phyloP scores from a whole-genome alignment of 1,284 basidiomycete genomes.

The Mycena sp. region DNA sequence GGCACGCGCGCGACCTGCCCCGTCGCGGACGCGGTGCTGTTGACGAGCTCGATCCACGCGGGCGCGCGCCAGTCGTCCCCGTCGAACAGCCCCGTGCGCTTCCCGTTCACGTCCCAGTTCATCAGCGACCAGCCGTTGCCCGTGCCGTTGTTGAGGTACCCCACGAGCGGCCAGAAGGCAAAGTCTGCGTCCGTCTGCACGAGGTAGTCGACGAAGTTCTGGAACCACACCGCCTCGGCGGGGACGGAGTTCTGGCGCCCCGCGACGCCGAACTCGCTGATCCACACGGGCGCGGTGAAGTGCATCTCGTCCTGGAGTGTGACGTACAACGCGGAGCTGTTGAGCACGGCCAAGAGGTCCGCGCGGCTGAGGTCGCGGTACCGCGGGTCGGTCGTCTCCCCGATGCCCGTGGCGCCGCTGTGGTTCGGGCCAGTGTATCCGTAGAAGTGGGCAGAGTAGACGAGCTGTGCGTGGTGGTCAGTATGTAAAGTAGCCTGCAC shows the following conservation, averaged over 20 bases:
- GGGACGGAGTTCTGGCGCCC: not conserved
- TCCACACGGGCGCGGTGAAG: conserved; percentile 30
- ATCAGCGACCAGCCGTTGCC: conserved; percentile 29
- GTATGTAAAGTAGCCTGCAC: not conserved
- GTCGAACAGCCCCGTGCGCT: conserved; percentile 20
- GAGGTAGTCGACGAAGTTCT: conserved; percentile 26
- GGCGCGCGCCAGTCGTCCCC: conserved; percentile 25
- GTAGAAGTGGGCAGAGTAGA: conserved; percentile 29
- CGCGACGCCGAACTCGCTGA: conserved; percentile 21
- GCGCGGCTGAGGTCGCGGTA: conserved; percentile 22
- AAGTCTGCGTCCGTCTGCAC: conserved; percentile 24
- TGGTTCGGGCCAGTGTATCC: conserved; percentile 28
- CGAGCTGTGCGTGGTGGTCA: conserved; percentile 4
- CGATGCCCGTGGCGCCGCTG: conserved; percentile 25
- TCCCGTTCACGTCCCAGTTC: conserved; percentile 24
- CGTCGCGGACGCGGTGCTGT: not conserved
- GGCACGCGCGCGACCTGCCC: conserved; percentile 3
- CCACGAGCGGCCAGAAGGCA: conserved; percentile 29
- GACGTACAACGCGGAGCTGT: conserved; percentile 18
- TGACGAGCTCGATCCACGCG: conserved; percentile 19
- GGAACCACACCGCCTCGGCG: conserved; percentile 11
- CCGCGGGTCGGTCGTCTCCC: conserved; percentile 21
- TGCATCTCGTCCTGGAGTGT: conserved; percentile 19
- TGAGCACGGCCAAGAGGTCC: conserved; percentile 20
- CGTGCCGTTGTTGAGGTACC: conserved; percentile 22